These are phyloP conservation scores for Pisolithus orientalis DNA, from an alignment of 768 basidiomycete species.

Conservation along the genomic window DNA sequence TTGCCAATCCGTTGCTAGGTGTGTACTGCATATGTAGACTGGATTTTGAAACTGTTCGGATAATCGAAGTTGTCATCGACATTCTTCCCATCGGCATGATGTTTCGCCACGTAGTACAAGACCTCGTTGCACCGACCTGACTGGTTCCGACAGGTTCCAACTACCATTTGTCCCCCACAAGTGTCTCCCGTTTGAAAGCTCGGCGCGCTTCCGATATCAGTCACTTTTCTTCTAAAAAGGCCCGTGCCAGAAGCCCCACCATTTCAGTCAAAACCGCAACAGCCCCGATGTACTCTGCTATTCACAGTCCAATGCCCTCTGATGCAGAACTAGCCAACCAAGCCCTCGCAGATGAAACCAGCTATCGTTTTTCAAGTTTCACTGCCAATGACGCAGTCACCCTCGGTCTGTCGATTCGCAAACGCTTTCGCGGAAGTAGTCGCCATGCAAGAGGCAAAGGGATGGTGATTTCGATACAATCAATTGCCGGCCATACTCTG, in stretches of 20 bases:
- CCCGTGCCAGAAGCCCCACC: background rate
- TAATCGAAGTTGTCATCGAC: too few relatives aligned
- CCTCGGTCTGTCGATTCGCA: constrained; percentile 70
- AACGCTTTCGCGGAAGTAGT: constrained; percentile 70
- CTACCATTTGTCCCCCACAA: too few relatives aligned
- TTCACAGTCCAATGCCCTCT: constrained; percentile 55
- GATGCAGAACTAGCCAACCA: constrained; percentile 72
- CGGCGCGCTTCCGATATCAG: too few relatives aligned
- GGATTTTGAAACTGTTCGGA: too few relatives aligned
- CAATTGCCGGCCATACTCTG: constrained; percentile 69
- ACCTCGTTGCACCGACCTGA: too few relatives aligned
- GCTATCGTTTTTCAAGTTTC: constrained; percentile 68
- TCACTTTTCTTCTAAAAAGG: background rate
- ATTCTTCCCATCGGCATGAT: too few relatives aligned
- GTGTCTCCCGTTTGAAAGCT: too few relatives aligned
- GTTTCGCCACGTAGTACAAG: too few relatives aligned
- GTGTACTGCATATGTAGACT: too few relatives aligned
- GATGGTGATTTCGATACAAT: constrained; percentile 73
- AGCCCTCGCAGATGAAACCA: constrained; percentile 62
- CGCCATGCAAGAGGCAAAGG: constrained; percentile 75
- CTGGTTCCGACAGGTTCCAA: too few relatives aligned
- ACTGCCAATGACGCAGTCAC: constrained; percentile 75
- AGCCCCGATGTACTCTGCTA: constrained; percentile 53
- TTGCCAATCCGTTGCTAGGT: too few relatives aligned
- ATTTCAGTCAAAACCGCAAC: background rate